A percentile compares a stretch with the other conserved stretches of the same genome.
phyloP scores from a whole-genome alignment of 306 rosid species.

The Inga oerstediana region DNA sequence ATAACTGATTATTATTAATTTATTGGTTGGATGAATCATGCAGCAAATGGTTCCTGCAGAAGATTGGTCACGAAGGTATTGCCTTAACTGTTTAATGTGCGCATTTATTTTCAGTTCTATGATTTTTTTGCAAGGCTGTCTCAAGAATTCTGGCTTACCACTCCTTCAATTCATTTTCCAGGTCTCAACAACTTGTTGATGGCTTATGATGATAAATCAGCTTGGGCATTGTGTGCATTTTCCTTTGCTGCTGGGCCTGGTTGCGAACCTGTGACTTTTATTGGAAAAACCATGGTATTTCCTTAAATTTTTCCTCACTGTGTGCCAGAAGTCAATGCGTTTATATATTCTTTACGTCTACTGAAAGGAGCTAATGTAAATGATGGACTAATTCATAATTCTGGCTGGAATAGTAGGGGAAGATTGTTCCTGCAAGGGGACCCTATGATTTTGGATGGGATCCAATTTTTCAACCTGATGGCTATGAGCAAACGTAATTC shows the following conservation, averaged over 20 bases:
- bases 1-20: constrained; percentile 33
- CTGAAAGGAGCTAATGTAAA: constrained; percentile 18
- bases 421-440: constrained; percentile 87
- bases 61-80: constrained; percentile 91
- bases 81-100: constrained; percentile 20
- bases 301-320: neutral
- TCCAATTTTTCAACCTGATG: constrained; percentile 91
- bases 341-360: constrained; percentile 12
- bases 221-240: constrained; percentile 80
- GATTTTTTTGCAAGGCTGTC: neutral
- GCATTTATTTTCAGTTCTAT: constrained; percentile 20
- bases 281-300: constrained; percentile 85
- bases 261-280: constrained; percentile 73
- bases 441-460: constrained; percentile 97
- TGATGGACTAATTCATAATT: constrained; percentile 17
- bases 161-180: constrained; percentile 38
- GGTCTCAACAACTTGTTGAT: constrained; percentile 92
- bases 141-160: constrained; percentile 24
- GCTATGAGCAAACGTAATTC: constrained; percentile 76
- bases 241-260: constrained; percentile 75
- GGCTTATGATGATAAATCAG: constrained; percentile 97
- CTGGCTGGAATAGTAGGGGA: constrained; percentile 57
- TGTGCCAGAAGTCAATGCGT: constrained; percentile 16
- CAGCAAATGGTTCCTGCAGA: constrained; percentile 99
- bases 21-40: constrained; percentile 39